Evolutionary conservation across 768 basidiomycete genomes (phyloP), one percentile per base, ranked within the genome.

Genomic region (Phaeotremella fagi): DNA sequence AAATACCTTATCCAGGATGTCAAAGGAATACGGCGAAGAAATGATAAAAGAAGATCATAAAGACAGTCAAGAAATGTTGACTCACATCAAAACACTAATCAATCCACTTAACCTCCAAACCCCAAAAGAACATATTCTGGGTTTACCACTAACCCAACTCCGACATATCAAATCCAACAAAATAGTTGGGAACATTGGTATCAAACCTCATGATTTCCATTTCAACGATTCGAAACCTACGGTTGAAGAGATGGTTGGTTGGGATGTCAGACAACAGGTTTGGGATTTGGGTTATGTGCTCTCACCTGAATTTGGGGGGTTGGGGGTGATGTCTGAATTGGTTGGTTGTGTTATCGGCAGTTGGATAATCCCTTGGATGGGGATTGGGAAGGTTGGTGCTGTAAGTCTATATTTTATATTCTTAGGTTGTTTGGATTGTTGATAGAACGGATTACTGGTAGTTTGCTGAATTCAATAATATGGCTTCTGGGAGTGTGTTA

Each of bases 241-340:
- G 23, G 36, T 48, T 4, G 33, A 46, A 3, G 46, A 50, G 24
- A 44, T 44, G n/a, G 15, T 54, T n/a, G 31, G 27, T 14, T 22
- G 43, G 29, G 14, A 22, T 7, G 26, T 38, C 9, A 25, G 24
- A 18, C n/a, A 48, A 24, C 55, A 57, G 51, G 28, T 47, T 15
- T 52, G 50, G 50, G 45, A 46, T n/a, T 52, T 57, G 6, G 55
- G 55, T 3, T 57, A 57, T 28, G 51, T 52, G 16, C 18, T 57
- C 4, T 24, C 38, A 38, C 44, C 55, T 4, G 45, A 3, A 1
- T 29, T 24, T 7, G 16, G 26, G 9, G 55, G 55, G 11, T 25
- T 23, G 46, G 55, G 55, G 11, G 25, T 57, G 16, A 57, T 52
- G 55, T 27, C 25, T n/a, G 55, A 57, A 45, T 24, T 57, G 50